Percentiles rank a stretch among this genome's conserved stretches.
Evolutionary conservation across 148 eudicot genomes (phyloP).

Genomic region (Camellia lanceoleosa): DNA sequence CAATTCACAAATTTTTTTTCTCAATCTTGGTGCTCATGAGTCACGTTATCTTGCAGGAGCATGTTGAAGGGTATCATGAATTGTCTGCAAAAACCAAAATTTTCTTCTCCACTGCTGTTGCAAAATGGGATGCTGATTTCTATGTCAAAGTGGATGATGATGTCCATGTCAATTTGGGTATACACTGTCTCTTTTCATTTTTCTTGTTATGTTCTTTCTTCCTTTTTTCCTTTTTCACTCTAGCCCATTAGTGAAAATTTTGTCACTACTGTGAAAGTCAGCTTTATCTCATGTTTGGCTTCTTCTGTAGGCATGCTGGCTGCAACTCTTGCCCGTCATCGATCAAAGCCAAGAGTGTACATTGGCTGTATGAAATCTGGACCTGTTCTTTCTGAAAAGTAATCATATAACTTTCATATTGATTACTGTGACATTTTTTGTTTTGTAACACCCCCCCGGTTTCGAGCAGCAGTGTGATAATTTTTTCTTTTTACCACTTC

Average conservation of each 20-base stretch:
- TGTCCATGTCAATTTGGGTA: too few species aligned
- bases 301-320: slow-evolving; percentile 56
- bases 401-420: slow-evolving; percentile 22
- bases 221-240: background rate
- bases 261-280: background rate
- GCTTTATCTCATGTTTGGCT: background rate
- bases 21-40: background rate
- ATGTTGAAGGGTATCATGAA: slow-evolving; percentile 92
- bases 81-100: slow-evolving; percentile 36
- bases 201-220: background rate
- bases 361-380: slow-evolving; percentile 82
- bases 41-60: slow-evolving; percentile 50
- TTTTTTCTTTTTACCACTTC: background rate
- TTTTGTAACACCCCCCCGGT: background rate
- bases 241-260: background rate
- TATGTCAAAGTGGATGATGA: too few species aligned
- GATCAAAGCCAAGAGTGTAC: slow-evolving; percentile 47
- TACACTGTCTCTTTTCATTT: background rate
- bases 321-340: slow-evolving; percentile 79
- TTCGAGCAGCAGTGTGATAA: background rate
- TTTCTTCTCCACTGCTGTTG: too few species aligned
- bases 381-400: slow-evolving; percentile 84
- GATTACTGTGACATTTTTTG: background rate
- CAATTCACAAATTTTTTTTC: too few species aligned
- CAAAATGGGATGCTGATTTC: too few species aligned